Percentiles rank a stretch among this genome's conserved stretches.
Conservation (phyloP, 139 green algal species). For the Chlorella sp. region DNA sequence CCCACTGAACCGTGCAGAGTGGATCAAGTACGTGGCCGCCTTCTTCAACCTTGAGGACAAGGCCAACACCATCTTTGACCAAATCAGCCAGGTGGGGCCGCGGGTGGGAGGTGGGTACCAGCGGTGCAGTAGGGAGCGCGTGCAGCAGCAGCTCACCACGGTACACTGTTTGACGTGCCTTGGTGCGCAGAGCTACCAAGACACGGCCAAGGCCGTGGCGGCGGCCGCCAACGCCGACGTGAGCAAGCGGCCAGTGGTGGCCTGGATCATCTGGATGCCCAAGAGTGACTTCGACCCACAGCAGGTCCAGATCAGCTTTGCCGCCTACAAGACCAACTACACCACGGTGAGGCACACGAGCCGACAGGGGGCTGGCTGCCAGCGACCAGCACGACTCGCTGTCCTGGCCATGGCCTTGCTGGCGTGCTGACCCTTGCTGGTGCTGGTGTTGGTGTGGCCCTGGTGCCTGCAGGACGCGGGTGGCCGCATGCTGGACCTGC, state of each 20-base stretch:
- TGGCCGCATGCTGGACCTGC: background rate
- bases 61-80: conserved; percentile 48
- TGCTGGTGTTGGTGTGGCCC: too few relatives aligned
- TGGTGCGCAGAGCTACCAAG: background rate
- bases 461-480: background rate
- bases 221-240: background rate
- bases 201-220: background rate
- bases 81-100: conserved; percentile 3
- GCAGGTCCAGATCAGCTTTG: background rate
- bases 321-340: background rate
- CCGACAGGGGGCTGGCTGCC: too few relatives aligned
- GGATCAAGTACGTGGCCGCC: conserved; percentile 74
- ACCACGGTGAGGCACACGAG: background rate
- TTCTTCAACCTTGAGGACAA: conserved; percentile 79
- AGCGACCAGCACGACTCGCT: too few relatives aligned
- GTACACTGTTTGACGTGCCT: too few relatives aligned
- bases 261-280: background rate
- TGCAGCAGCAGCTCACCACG: too few relatives aligned
- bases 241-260: background rate
- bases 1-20: conserved; percentile 66
- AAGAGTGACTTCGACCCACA: background rate
- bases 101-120: too few relatives aligned
- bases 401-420: too few relatives aligned
- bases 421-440: too few relatives aligned
- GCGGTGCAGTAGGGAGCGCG: too few relatives aligned